Conservation (phyloP, 441 rosid species). For the Codiaeum variegatum region DNA sequence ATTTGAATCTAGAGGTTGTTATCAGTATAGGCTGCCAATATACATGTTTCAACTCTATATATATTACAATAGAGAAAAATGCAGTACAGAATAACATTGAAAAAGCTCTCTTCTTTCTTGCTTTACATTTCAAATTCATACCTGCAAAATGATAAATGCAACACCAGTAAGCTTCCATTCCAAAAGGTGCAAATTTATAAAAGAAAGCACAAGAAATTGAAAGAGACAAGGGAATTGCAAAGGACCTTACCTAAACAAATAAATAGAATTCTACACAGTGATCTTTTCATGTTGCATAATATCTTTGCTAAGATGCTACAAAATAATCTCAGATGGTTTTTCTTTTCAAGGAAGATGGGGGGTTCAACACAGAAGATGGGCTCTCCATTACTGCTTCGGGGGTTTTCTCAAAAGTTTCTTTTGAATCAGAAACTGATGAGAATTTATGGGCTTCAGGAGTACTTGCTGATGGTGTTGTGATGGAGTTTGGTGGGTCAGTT, state of each 20-base stretch:
- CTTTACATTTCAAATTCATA: conserved; percentile 7
- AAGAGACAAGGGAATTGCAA: not conserved
- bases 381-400: conserved; percentile 57
- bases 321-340: conserved; percentile 88
- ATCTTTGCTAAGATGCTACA: conserved; percentile 27
- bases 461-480: conserved; percentile 26
- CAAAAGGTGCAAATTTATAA: not conserved
- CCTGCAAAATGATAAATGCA: conserved; percentile 21
- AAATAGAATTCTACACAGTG: not conserved
- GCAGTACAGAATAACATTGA: conserved; percentile 2
- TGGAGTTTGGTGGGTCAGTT: conserved; percentile 26
- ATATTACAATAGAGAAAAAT: not conserved
- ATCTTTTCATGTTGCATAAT: not conserved
- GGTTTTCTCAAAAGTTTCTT: conserved; percentile 43
- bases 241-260: not conserved
- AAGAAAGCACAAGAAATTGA: not conserved
- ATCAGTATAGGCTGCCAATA: conserved; percentile 3
- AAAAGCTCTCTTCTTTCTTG: conserved; percentile 3
- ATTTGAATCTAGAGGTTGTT: not conserved
- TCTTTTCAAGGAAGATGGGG: conserved; percentile 81
- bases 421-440: conserved; percentile 29
- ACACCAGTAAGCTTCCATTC: not conserved
- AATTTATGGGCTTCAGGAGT: conserved; percentile 58
- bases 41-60: not conserved
- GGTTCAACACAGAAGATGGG: conserved; percentile 81